Conservation (phyloP, 2,329 filamentous ascomycete genomes). For the Penicillium corylophilum region DNA sequence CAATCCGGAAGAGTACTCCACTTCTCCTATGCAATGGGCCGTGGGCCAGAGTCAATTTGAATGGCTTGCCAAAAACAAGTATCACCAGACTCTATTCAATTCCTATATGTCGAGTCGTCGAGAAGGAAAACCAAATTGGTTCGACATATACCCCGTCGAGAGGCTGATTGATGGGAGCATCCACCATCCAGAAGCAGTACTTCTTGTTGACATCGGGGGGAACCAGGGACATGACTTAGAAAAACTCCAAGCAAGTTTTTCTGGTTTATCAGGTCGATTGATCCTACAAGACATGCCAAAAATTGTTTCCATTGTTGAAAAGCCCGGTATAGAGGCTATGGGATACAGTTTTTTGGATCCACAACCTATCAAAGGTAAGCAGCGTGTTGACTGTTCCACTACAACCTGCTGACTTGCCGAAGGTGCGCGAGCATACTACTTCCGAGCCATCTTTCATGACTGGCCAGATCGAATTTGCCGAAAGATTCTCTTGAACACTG, state of each 20-base stretch:
- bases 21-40: constrained; percentile 25
- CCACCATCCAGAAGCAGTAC: constrained; percentile 20
- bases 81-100: constrained; percentile 26
- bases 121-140: constrained; percentile 24
- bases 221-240: background rate
- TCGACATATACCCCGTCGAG: constrained; percentile 15
- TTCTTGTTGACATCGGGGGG: constrained; percentile 31
- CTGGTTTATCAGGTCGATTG: background rate
- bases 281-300: constrained; percentile 11
- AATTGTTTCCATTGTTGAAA: constrained; percentile 9
- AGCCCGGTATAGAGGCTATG: constrained; percentile 24
- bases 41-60: constrained; percentile 28
- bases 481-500: constrained; percentile 30
- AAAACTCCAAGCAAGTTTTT: background rate
- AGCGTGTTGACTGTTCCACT: background rate
- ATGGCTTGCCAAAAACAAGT: constrained; percentile 23
- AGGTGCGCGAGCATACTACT: constrained; percentile 32
- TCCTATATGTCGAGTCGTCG: constrained; percentile 29
- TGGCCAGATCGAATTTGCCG: constrained; percentile 32
- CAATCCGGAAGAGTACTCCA: constrained; percentile 22
- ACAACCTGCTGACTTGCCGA: background rate
- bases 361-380: constrained; percentile 26
- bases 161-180: constrained; percentile 18
- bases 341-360: constrained; percentile 30
- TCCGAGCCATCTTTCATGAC: constrained; percentile 36